Base-by-base conservation (phyloP, 768 basidiomycete species). In the Kondoa subrosea region DNA sequence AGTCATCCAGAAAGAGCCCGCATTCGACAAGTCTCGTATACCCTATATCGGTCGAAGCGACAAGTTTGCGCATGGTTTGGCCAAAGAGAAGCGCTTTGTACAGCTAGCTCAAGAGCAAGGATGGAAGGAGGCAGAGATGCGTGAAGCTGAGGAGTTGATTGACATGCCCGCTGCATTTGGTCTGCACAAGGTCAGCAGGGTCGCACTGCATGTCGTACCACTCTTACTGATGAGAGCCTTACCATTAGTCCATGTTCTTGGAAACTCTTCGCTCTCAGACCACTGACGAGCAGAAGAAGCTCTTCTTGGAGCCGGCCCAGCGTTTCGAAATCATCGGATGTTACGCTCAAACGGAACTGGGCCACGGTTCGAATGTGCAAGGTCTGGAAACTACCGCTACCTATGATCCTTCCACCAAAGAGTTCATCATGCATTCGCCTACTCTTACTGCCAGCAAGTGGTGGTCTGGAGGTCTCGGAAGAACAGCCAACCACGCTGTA, bases 371-470 rank as follows among this genome's bases (percentile, higher is more conserved):
- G 0, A 87, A 87, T 72, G 85, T 89, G 1, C 76, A 80, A 1
- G 76, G 79, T 1, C 78, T 89, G 26, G 87, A 89, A 75, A 89
- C 87, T 0, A 88, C 85, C 0, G 86, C 86, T 2, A 87, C 85
- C 0, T 89, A 84, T 76, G 77, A 85, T n/a, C 84, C 83, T 0
- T 81, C 82, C 32, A 81, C 82, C 0, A 76, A 81, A 65, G 84
- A 87, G 74, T 88, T 89, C 71, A 85, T 87, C 56, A 83, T 89
- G 40, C 81, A 89, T 73, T 86, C 86, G 0, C 87, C 88, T 0
- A 84, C 84, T 0, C 72, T 87, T 27, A 86, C 86, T 0, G 86
- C 85, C 69, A 83, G 80, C 70, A 89, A 89, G 74, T 89, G 87
- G 87, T 89, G 87, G 88, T 67, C 12, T 33, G 67, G 67, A 29